Base-by-base conservation (phyloP, 2,329 filamentous ascomycete species). In the Onygena corvina region DNA sequence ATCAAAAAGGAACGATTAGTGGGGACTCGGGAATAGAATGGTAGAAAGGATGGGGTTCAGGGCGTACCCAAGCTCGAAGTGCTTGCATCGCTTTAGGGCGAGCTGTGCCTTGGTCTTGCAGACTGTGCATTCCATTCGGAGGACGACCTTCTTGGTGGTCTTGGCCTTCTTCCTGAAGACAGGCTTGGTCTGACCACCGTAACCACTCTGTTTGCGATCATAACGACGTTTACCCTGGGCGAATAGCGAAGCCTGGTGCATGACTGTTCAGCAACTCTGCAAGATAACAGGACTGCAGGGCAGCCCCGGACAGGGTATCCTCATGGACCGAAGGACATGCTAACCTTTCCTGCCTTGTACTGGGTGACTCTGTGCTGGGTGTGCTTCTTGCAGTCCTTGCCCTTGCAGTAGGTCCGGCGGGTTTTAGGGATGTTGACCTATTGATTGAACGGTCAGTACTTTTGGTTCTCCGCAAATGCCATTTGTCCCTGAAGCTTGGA, bases 111-210 rank as follows among this genome's bases (percentile, higher is more conserved):
- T 96, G 72, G 87, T 83, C 85, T 96, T 96, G 87, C 92, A 98
- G 64, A 76, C 72, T 69, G 87, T 90, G 80, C 92, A 98, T 75
- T 98, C 92, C 74, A 98, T 77, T 78, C 92, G 83, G 74, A 98
- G 78, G 67, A 98, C 93, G 66, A 98, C 85, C 84, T 98, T 98
- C 86, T 98, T 98, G 71, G 92, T 98, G 64, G 92, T 98, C 86
- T 98, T 98, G 62, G 92, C 92, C 80, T 95, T 96, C 84, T 96
- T 98, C 86, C 96, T 92, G 86, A 96, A 98, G 69, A 98, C 89
- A 65, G 93, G 92, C 80, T 98, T 98, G 68, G 92, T 98, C 80
- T 98, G 92, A 89, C 92, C 92, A 86, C 92, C 92, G 71, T 95
- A 96, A 86, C 90, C 90, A 72, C 84, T 87, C 79, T 96, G 90